Evolutionary conservation across 495 filamentous ascomycete genomes (phyloP).

Genomic region (Pseudevernia furfuracea): DNA sequence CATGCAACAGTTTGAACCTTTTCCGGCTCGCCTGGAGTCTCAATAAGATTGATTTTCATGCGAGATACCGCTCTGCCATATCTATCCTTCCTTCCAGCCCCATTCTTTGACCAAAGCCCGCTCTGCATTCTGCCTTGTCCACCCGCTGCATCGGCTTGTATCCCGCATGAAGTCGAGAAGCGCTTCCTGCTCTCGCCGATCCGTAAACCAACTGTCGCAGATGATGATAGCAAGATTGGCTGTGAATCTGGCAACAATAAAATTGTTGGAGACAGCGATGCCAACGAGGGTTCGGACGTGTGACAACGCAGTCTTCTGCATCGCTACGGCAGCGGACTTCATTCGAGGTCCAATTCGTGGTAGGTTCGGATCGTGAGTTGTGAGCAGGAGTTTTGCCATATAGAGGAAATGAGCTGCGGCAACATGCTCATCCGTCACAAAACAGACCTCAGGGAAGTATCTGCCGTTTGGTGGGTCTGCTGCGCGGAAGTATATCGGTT

Average conservation of each 20-base stretch:
- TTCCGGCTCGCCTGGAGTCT: not conserved
- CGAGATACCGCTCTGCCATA: not conserved
- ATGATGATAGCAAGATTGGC: constrained; percentile 12
- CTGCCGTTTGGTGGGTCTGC: not conserved
- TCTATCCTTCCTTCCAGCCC: not conserved
- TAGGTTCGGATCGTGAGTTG: constrained; percentile 10
- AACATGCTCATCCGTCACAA: constrained; percentile 14
- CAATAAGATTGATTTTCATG: not conserved
- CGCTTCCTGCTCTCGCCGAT: constrained; percentile 3
- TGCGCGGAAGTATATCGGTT: constrained; percentile 5
- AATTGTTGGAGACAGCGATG: constrained; percentile 3
- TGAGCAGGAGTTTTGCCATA: constrained; percentile 10
- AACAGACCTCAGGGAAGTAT: constrained; percentile 13
- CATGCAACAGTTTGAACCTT: no score
- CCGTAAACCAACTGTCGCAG: constrained; percentile 3
- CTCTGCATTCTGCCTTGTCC: not conserved
- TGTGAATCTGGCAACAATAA: constrained; percentile 5
- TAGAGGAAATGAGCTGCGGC: constrained; percentile 7
- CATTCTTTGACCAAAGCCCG: constrained; percentile 1
- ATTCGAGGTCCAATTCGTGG: constrained; percentile 9
- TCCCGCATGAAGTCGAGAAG: not conserved
- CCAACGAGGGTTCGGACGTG: constrained; percentile 2
- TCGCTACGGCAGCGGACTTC: constrained; percentile 2
- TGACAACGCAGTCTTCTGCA: constrained; percentile 6
- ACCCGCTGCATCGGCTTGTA: constrained; percentile 11